phyloP scores from a whole-genome alignment of 1,139 yeast species.

The Scheffersomyces titani region DNA sequence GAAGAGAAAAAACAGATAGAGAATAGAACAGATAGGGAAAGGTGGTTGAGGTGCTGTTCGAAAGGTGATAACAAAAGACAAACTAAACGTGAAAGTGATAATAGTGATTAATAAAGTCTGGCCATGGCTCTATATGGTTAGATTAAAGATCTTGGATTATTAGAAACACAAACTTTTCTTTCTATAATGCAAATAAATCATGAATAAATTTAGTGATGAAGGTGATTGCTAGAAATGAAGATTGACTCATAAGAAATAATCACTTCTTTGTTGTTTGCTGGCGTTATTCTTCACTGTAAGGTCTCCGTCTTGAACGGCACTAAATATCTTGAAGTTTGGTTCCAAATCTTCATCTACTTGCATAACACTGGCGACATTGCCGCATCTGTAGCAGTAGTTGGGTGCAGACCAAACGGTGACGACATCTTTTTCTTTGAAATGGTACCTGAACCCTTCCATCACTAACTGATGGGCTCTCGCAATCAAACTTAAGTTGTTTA shows the following conservation, averaged over 20 bases:
- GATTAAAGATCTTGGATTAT: neutral
- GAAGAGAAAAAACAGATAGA: neutral
- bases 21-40: neutral
- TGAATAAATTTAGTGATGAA: neutral
- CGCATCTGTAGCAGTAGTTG: constrained; percentile 95
- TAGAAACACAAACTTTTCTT: neutral
- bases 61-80: neutral
- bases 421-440: constrained; percentile 90
- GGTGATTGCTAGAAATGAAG: neutral
- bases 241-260: constrained; percentile 65
- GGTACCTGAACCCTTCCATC: constrained; percentile 97
- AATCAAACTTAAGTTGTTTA: constrained; percentile 79
- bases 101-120: neutral
- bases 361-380: constrained; percentile 98
- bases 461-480: constrained; percentile 98
- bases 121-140: neutral
- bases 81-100: neutral
- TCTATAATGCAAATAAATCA: neutral
- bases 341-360: constrained; percentile 83
- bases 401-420: constrained; percentile 99
- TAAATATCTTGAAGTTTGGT: constrained; percentile 90
- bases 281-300: constrained; percentile 61
- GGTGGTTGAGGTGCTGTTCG: neutral
- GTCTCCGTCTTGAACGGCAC: constrained; percentile 93
- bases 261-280: constrained; percentile 76